Base-by-base conservation (phyloP, 352 stramenopile genomes). In the Globisporangium uncinulatum region DNA sequence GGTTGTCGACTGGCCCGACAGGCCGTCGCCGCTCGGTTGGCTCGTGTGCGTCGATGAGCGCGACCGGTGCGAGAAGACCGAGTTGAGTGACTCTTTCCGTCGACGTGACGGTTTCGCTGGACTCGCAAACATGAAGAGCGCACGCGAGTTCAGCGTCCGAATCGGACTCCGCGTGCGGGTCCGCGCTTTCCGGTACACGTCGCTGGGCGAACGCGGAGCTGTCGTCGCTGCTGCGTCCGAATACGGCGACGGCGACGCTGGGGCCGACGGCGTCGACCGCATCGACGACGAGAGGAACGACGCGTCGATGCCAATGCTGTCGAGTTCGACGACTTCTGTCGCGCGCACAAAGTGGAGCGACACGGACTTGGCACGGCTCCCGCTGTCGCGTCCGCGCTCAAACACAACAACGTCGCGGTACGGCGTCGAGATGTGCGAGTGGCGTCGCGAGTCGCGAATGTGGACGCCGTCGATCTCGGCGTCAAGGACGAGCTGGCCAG, bases 341-440 rank as follows among this genome's bases (percentile, higher is more conserved):
- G 74, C 71, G 32, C 79, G 69, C 0, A 71, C 60, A 52, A 91
- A 74, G 43, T 80, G 74, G 21, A 92, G 69, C 4, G 79, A 78
- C n/a, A 92, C 74, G 5, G 79, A 84, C 6, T 73, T 66, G 20
- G 71, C 59, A n/a, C 68, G 54, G 2, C 61, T 13, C 7, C 34
- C 34, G 2, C 61, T 65, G 44, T 85, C 45, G 14, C 72, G 63
- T 54, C 59, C 62, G 51, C 65, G 74, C 42, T 84, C 71, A 54
- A 93, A 91, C 9, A 89, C 75, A 6, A 93, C 63, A 3, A 91
- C 79, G 51, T 93, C 77, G 1, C 83, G 81, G 59, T 91, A 91
- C 6, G 73, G 76, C 8, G 57, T 41, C 2, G 81, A 86, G 44
- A 87, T 73, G 17, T 83, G 71, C 10, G 70, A 72, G 41, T 79